Base-by-base conservation (phyloP, 306 rosid genomes). In the Parietaria judaica region DNA sequence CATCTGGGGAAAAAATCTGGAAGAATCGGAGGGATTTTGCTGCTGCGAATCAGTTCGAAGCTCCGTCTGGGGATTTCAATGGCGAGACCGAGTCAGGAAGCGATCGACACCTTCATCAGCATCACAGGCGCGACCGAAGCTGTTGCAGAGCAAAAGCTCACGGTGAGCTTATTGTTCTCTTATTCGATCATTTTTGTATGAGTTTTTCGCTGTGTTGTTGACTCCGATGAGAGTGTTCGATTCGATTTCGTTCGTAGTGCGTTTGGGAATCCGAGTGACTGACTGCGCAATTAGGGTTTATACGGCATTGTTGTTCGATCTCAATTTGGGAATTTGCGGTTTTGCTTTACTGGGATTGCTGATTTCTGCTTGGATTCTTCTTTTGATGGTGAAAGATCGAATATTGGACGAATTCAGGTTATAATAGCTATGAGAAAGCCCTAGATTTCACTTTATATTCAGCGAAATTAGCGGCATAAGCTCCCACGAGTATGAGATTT, bases 31-130 rank as follows among this genome's bases (percentile, higher is more conserved):
- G 53, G 15, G 13, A 41, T 41, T 41, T 48, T 60, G 36, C 6
- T 13, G 36, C 35, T 39, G 60, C 74, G 44, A 56, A 54, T 17
- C 14, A 49, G 53, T 49, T 49, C 53, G 53, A 49, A 13, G 15
- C 13, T 49, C 15, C 13, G 53, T 49, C 4, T 49, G 44, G 38
- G 3, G 61, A 65, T 80, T 76, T 78, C 79, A 69, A 90, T 90
- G 97, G 88, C 90, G 71, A 79, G 76, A 70, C 95, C 90, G 63
- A 69, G 77, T 79, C 95, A 82, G 63, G 90, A 85, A 62, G 82
- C 89, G 52, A 79, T 90, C 56, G 96, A 83, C 1, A 87, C 89
- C 7, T 90, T 90, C 73, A 81, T 87, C 53, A 68, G 77, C 78
- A 77, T 90, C 71, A 87, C 97, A 7, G 96, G 96, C 12, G 78